Evolutionary conservation across 1,139 yeast species (phyloP).

Genomic region (Torulaspora globosa): DNA sequence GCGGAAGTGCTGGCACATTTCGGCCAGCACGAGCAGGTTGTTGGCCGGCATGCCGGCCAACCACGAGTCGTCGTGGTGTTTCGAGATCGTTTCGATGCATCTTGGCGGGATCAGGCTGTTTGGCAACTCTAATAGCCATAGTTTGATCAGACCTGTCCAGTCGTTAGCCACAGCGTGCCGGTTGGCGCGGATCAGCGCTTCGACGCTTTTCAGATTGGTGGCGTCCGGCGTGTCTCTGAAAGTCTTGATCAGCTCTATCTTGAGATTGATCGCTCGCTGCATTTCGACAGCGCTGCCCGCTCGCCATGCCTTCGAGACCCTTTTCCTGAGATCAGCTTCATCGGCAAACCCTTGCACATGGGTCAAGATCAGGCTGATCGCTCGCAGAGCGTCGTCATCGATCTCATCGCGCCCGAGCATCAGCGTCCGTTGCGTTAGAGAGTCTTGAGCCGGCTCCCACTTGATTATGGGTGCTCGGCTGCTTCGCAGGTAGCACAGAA

Average conservation of each 20-base stretch:
- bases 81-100: conserved; percentile 20
- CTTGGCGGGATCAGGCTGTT: conserved; percentile 35
- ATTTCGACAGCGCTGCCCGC: not conserved
- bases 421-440: conserved; percentile 14
- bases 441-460: conserved; percentile 6
- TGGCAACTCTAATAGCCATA: conserved; percentile 36
- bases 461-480: not conserved
- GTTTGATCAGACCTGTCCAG: conserved; percentile 31
- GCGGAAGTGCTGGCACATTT: conserved; percentile 13
- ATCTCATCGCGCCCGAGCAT: conserved; percentile 14
- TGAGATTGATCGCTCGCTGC: conserved; percentile 20
- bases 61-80: conserved; percentile 19
- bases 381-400: conserved; percentile 11
- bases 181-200: conserved; percentile 1
- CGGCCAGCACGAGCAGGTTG: conserved; percentile 5
- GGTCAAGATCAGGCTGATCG: conserved; percentile 2
- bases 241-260: conserved; percentile 16
- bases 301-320: conserved; percentile 4
- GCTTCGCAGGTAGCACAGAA: conserved; percentile 3
- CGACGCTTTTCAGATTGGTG: conserved; percentile 2
- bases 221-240: conserved; percentile 8
- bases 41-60: conserved; percentile 2
- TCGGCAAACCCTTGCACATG: conserved; percentile 4
- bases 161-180: conserved; percentile 10
- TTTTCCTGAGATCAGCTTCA: conserved; percentile 1